phyloP scores from a whole-genome alignment of 169 alveolate species.

The Eimeria mitis region DNA sequence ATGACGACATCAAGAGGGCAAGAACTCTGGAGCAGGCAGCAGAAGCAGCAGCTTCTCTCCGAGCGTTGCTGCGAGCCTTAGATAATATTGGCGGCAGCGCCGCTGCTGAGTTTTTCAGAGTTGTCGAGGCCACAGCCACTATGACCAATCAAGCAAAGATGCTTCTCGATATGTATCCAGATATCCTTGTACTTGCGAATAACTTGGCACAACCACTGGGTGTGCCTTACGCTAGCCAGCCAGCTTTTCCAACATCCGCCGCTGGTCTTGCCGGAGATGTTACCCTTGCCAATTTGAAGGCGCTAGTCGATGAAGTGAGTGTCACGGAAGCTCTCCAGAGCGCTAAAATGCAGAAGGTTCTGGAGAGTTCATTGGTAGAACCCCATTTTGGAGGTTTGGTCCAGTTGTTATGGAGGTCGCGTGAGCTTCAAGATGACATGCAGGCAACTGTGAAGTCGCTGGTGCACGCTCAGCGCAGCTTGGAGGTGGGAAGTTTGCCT shows the following conservation, averaged over 20 bases:
- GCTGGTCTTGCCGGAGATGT: neutral
- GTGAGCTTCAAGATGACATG: neutral
- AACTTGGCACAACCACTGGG: neutral
- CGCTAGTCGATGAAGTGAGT: neutral
- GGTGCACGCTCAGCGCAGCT: neutral
- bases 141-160: neutral
- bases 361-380: neutral
- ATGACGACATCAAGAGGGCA: neutral
- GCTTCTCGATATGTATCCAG: conserved; percentile 10
- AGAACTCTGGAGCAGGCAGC: neutral
- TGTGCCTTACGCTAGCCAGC: neutral
- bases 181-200: neutral
- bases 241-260: neutral
- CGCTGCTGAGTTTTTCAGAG: neutral
- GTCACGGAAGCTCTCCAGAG: neutral
- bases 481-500: neutral
- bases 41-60: neutral
- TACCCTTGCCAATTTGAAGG: neutral
- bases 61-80: conserved; percentile 7
- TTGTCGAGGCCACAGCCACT: neutral
- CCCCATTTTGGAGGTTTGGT: neutral
- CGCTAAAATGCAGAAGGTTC: neutral
- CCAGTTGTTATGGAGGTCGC: neutral
- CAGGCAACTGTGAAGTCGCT: neutral
- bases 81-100: neutral